Evolutionary conservation across 2,329 filamentous ascomycete genomes (phyloP), one percentile per base, ranked within the genome.

Genomic region (Sarocladium oryzae): DNA sequence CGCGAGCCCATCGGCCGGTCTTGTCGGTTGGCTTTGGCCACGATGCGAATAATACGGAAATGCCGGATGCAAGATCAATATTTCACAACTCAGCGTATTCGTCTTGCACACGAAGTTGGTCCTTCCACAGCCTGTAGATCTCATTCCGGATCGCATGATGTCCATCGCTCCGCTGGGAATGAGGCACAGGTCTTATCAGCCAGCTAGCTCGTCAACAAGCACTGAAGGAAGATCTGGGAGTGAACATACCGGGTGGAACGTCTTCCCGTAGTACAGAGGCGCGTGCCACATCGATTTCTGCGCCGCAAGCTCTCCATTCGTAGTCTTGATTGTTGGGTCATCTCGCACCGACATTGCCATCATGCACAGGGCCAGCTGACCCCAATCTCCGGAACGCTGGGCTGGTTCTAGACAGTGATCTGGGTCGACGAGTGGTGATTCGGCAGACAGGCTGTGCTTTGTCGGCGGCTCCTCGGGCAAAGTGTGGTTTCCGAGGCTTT

Each of bases 261-360:
- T 72, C 58, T 72, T 72, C 38, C 68, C 72, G 50, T 72, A 73
- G 52, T 69, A 73, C 26, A 69, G 71, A 13, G 72, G 71, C n/a
- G 72, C 69, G 57, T 70, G 70, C 70, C 71, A 73, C 68, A 71
- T 72, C 2, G 66, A 68, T 40, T 67, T 48, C 66, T 50, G 63
- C 52, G 6, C 57, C 16, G 56, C 53, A 3, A 65, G 21, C 11
- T 61, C 55, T 1, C 58, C 61, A 8, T 59, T 53, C 2, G 64
- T 62, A 38, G 55, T 58, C 40, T 59, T 61, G 36, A 74, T 60
- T 3, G 56, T 60, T 3, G 69, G 66, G 49, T 74, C 63, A 16
- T 59, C 56, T 23, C 59, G 56, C 30, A 61, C 67, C 3, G 69
- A 67, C 58, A 65, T 69, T 18, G 68, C 69, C 70, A 74, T 73